Base-by-base conservation (phyloP, 2,329 filamentous ascomycete species). In the Cercospora sp. region DNA sequence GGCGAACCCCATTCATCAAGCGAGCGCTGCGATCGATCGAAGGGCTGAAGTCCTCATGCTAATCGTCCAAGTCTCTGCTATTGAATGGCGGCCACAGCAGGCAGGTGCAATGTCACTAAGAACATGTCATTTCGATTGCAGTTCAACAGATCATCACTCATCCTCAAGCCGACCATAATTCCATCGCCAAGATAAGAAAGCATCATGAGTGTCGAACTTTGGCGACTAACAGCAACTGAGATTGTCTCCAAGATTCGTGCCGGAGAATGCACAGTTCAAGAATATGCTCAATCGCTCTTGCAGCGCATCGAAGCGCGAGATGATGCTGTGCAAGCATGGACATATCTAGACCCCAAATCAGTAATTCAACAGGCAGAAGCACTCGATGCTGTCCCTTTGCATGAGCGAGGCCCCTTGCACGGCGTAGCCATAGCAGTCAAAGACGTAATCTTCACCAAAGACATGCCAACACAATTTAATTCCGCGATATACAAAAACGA, bases 351-450 rank as follows among this genome's bases (percentile, higher is more conserved):
- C 68, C 79, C 78, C 0, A 77, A 81, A 0, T 75, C 79, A 18
- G 82, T 88, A 2, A 76, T 88, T 1, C 72, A 78, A 12, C 82
- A 85, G 66, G 87, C 87, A 0, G 79, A 55, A 64, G 68, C 66
- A 9, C 80, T 89, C 0, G 87, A 89, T 71, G 69, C 77, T 20
- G 70, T 88, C 1, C 83, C 86, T 0, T 45, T 68, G 0, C 78
- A 80, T 1, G 70, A 85, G 64, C 79, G 87, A 63, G 86, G 87
- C 0, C 85, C 84, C 0, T 76, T 89, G 0, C 86, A 89, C 72
- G 87, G 87, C 1, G 75, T 89, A 5, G 82, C 85, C 0, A 78
- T 89, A 20, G 87, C 81, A 0, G 80, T 89, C 10, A 89, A 89
- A 74, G 87, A 89, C 79, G 81, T 89, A 2, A 86, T 89, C 71